phyloP scores from a whole-genome alignment of 805 yeast species.

The Wickerhamomyces tratensis region DNA sequence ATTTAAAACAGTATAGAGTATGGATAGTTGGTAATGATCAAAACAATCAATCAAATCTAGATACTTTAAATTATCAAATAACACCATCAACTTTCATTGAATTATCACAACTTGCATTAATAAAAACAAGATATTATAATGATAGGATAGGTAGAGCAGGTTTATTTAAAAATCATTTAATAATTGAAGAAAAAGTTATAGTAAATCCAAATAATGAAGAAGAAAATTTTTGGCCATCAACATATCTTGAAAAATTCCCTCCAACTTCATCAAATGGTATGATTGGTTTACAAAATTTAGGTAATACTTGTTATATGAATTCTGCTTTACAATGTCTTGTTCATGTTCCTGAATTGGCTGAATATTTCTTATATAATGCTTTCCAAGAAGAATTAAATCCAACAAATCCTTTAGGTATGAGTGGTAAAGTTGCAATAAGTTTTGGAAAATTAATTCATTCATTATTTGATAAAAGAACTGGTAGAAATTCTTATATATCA shows the following conservation, averaged over 20 bases:
- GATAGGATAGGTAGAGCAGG: conserved; percentile 13
- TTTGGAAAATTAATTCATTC: conserved; percentile 63
- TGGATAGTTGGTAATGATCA: conserved; percentile 13
- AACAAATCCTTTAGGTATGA: conserved; percentile 77
- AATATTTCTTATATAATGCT: conserved; percentile 58
- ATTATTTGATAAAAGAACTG: conserved; percentile 31
- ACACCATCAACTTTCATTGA: conserved; percentile 20
- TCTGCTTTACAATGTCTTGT: conserved; percentile 85
- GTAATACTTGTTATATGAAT: conserved; percentile 93
- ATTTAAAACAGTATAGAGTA: conserved; percentile 4
- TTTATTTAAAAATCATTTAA: conserved; percentile 16
- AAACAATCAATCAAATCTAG: not conserved
- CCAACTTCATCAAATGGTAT: conserved; percentile 35
- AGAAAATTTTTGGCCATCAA: conserved; percentile 28
- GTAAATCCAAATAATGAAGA: conserved; percentile 2
- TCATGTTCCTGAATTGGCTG: conserved; percentile 76
- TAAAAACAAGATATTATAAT: conserved; percentile 13
- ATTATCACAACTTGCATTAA: conserved; percentile 11
- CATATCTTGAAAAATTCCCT: conserved; percentile 20
- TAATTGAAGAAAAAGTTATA: conserved; percentile 22
- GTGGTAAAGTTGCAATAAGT: conserved; percentile 70
- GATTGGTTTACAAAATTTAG: conserved; percentile 61
- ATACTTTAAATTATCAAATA: conserved; percentile 10
- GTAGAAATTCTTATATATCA: conserved; percentile 7
- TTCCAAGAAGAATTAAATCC: conserved; percentile 60